A percentile compares a stretch with the other conserved stretches of the same genome.
These are phyloP conservation scores for Clavispora phyllophila DNA, from an alignment of 805 yeast genomes.

Conservation along the genomic window DNA sequence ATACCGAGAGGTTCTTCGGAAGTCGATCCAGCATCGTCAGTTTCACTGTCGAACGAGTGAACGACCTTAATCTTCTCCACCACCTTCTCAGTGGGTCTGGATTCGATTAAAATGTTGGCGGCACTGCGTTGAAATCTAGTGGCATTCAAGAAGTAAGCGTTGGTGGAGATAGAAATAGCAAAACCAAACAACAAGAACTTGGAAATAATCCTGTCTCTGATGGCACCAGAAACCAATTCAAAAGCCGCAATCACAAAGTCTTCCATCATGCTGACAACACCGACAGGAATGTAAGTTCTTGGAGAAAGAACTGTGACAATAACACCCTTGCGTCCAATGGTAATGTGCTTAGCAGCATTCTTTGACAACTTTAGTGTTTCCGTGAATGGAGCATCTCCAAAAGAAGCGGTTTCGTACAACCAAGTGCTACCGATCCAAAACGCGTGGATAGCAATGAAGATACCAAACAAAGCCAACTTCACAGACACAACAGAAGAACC, in stretches of 20 bases:
- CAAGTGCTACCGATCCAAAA: slow-evolving; percentile 69
- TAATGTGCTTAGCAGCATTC: slow-evolving; percentile 39
- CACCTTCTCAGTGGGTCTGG: slow-evolving; percentile 19
- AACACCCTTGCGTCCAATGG: slow-evolving; percentile 44
- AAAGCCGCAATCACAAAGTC: slow-evolving; percentile 50
- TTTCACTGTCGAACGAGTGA: slow-evolving; percentile 3
- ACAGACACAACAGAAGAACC: slow-evolving; percentile 43
- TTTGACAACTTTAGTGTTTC: slow-evolving; percentile 29
- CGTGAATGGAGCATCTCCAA: slow-evolving; percentile 11
- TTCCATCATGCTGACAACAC: slow-evolving; percentile 53
- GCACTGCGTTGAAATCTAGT: slow-evolving; percentile 62
- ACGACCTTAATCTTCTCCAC: slow-evolving; percentile 20
- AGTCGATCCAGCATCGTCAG: slow-evolving; percentile 16
- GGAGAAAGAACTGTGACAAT: slow-evolving; percentile 56
- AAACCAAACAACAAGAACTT: slow-evolving; percentile 71
- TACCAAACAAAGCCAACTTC: slow-evolving; percentile 55
- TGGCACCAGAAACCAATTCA: slow-evolving; percentile 57
- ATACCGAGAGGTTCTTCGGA: slow-evolving; percentile 23
- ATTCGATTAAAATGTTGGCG: slow-evolving; percentile 34
- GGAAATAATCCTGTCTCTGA: slow-evolving; percentile 75
- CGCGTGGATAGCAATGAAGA: slow-evolving; percentile 58
- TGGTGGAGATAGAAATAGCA: slow-evolving; percentile 71
- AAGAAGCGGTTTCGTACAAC: slow-evolving; percentile 37
- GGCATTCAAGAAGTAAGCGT: slow-evolving; percentile 80
- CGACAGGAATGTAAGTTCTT: slow-evolving; percentile 54